phyloP scores from a whole-genome alignment of 495 filamentous ascomycete species.

The Clavariopsis aquatica region DNA sequence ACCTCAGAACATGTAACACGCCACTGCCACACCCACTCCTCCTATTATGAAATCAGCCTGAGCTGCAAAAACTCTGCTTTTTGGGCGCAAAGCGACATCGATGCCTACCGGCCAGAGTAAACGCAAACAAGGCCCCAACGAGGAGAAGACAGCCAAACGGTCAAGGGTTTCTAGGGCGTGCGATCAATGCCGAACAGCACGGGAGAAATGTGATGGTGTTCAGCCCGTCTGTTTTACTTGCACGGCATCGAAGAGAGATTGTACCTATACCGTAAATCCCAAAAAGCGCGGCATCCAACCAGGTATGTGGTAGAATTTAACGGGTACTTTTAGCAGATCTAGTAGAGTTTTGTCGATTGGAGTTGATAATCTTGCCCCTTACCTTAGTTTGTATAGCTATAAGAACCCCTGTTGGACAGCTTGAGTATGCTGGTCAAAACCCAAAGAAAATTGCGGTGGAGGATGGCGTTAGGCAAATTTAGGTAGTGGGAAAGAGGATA shows the following conservation, averaged over 20 bases:
- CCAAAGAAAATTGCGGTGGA: neutral
- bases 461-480: no score
- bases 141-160: slow-evolving; percentile 46
- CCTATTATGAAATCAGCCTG: neutral
- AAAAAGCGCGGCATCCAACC: slow-evolving; percentile 71
- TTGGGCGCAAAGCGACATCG: neutral
- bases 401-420: no score
- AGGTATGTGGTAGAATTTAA: slow-evolving; percentile 43
- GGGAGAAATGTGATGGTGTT: slow-evolving; percentile 67
- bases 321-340: no score
- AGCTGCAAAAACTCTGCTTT: neutral
- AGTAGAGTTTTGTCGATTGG: no score
- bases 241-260: slow-evolving; percentile 58
- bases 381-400: no score
- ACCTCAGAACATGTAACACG: neutral
- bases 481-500: no score
- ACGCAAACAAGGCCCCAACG: slow-evolving; percentile 9
- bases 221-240: slow-evolving; percentile 67
- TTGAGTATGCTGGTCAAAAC: no score
- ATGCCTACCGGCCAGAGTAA: slow-evolving; percentile 21
- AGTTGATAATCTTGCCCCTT: no score
- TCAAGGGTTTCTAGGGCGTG: slow-evolving; percentile 69
- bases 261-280: slow-evolving; percentile 67
- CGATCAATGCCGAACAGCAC: slow-evolving; percentile 65
- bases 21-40: neutral